Base-by-base conservation (phyloP, 257 asterid genomes). In the Linaria vulgaris region DNA sequence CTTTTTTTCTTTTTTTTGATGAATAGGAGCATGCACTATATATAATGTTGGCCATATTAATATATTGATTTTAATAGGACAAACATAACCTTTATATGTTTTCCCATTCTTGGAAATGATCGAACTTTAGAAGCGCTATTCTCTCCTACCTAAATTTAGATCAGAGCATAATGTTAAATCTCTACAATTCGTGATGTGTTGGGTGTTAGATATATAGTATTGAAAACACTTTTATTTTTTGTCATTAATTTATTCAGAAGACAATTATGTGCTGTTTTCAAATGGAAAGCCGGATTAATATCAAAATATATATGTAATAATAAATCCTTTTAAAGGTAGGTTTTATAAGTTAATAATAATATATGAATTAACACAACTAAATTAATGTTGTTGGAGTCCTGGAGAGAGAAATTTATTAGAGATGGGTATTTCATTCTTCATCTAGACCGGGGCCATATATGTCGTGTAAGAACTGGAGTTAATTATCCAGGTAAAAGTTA, bases 61-160 rank as follows among this genome's bases (percentile, higher is more conserved):
- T 67, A 50, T 16, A 49, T n/a, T 49, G 73, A 44, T 61, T 37
- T 68, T 51, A 68, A 59, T 51, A 38, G 52, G 68, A 68, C 73
- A 59, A 68, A 68, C 67, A 60, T 16, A 48, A 61, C 54, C 67
- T 59, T 68, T 68, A 50, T 37, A 12, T 6, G 69, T 24, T 23
- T 24, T 56, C 59, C n/a, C 13, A 19, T 53, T 49, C 38, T 8
- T 12, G 43, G 47, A 53, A 48, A 64, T 56, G 9, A 30, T 49
- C 23, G 34, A 27, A 27, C 34, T 12, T 30, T 50, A n/a, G 27
- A 48, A 48, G 23, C 68, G 16, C 7, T 30, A 48, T 30, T 56
- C n/a, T 21, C 22, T 30, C 6, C 21, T 10, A 56, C n/a, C 48
- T 44, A 44, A 44, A 44, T 44, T 44, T 19, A 12, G 44, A 57